phyloP scores from a whole-genome alignment of 495 filamentous ascomycete genomes.

The Chlorociboria aeruginascens region DNA sequence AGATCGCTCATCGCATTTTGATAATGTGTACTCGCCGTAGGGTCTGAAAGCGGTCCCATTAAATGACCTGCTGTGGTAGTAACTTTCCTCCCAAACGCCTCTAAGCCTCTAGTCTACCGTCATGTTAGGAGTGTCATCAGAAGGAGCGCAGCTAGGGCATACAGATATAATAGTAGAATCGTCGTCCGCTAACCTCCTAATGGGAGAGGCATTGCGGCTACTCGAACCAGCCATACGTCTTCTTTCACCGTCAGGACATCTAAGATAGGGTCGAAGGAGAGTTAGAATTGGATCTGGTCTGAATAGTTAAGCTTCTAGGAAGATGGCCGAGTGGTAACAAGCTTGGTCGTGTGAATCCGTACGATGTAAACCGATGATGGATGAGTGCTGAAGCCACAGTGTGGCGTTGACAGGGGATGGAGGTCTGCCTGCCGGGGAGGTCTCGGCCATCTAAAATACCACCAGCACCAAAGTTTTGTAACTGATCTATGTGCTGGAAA shows the following conservation, averaged over 20 bases:
- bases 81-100: conserved; percentile 90
- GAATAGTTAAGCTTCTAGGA: too few species aligned
- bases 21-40: conserved; percentile 50
- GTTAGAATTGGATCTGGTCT: too few species aligned
- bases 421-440: too few species aligned
- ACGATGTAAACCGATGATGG: conserved; percentile 15
- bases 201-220: conserved; percentile 36
- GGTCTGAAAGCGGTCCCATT: conserved; percentile 58
- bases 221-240: conserved; percentile 42
- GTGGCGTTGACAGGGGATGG: not conserved
- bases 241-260: conserved; percentile 17
- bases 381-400: conserved; percentile 3
- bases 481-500: too few species aligned
- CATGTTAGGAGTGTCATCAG: not conserved
- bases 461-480: too few species aligned
- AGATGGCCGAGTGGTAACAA: not conserved
- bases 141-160: not conserved
- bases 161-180: conserved; percentile 43
- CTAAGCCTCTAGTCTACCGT: conserved; percentile 68
- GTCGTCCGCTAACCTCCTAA: conserved; percentile 21
- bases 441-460: too few species aligned
- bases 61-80: conserved; percentile 86
- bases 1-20: conserved; percentile 80
- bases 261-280: not conserved
- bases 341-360: conserved; percentile 12